These are phyloP conservation scores for Papiliotrema nemorosa DNA, from an alignment of 1,284 basidiomycete species.

Conservation along the genomic window DNA sequence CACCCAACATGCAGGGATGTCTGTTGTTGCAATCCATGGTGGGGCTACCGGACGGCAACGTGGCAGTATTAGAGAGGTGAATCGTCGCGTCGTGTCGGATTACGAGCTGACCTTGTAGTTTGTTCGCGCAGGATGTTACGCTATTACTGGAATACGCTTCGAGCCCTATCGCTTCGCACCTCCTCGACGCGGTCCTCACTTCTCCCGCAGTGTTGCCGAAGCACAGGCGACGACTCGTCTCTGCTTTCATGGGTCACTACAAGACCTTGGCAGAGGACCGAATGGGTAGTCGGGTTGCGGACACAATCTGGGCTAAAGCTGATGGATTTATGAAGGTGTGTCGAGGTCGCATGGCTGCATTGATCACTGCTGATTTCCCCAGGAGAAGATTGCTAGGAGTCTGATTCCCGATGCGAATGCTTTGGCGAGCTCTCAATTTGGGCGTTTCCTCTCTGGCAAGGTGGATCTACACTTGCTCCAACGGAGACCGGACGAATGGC, in stretches of 20 bases:
- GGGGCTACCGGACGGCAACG: conserved; percentile 63
- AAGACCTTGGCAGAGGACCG: conserved; percentile 76
- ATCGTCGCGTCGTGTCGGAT: conserved; percentile 7
- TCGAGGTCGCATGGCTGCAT: neutral
- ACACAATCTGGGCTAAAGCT: conserved; percentile 77
- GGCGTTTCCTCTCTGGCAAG: conserved; percentile 77
- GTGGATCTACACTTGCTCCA: conserved; percentile 74
- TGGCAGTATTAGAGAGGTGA: conserved; percentile 65
- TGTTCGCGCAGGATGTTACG: conserved; percentile 59
- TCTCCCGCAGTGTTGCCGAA: conserved; percentile 64
- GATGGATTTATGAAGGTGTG: conserved; percentile 83
- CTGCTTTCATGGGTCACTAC: conserved; percentile 71
- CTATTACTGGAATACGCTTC: conserved; percentile 66
- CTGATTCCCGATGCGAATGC: conserved; percentile 65
- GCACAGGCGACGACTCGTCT: conserved; percentile 66
- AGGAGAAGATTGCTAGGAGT: conserved; percentile 86
- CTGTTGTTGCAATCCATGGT: conserved; percentile 78
- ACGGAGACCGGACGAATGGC: conserved; percentile 78
- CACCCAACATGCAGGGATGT: conserved; percentile 78
- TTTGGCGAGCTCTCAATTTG: conserved; percentile 72
- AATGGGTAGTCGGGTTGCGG: conserved; percentile 81
- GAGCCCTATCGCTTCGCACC: conserved; percentile 69
- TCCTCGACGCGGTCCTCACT: conserved; percentile 73
- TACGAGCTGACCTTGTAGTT: conserved; percentile 49
- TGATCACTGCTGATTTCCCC: conserved; percentile 2